A percentile compares a stretch with the other conserved stretches of the same genome.
These are phyloP conservation scores for Russula sp. DNA, from an alignment of 768 basidiomycete genomes.

Conservation along the genomic window DNA sequence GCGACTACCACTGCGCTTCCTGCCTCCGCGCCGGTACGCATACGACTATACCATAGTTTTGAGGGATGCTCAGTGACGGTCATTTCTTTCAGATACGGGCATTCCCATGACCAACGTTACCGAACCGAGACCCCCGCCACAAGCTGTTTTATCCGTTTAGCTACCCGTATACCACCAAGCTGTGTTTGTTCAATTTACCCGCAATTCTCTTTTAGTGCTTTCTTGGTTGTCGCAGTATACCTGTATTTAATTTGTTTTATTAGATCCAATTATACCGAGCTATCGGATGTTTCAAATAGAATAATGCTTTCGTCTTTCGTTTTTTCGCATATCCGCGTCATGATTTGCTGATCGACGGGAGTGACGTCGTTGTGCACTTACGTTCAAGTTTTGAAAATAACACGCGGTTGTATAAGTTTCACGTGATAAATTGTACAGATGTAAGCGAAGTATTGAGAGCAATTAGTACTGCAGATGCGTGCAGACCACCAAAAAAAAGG, in stretches of 20 bases:
- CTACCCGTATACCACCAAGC: neutral
- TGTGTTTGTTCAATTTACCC: neutral
- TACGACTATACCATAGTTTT: neutral
- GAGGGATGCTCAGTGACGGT: neutral
- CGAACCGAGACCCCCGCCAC: neutral
- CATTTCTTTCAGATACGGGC: neutral
- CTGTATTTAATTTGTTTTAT: no score
- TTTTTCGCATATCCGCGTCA: neutral
- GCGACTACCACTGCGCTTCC: neutral
- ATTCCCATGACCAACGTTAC: neutral
- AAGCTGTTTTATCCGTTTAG: neutral
- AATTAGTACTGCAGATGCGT: neutral
- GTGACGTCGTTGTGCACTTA: no score
- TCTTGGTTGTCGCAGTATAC: neutral
- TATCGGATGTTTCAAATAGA: neutral
- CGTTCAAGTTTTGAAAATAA: no score
- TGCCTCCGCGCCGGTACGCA: constrained; percentile 1
- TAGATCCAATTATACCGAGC: no score
- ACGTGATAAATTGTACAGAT: neutral
- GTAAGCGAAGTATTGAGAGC: neutral
- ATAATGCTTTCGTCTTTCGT: neutral
- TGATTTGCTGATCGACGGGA: no score
- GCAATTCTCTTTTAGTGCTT: neutral
- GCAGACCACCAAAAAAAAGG: neutral
- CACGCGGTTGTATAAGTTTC: neutral